Evolutionary conservation across 768 basidiomycete species (phyloP), one percentile per base, ranked within the genome.

Genomic region (Russula sp.): DNA sequence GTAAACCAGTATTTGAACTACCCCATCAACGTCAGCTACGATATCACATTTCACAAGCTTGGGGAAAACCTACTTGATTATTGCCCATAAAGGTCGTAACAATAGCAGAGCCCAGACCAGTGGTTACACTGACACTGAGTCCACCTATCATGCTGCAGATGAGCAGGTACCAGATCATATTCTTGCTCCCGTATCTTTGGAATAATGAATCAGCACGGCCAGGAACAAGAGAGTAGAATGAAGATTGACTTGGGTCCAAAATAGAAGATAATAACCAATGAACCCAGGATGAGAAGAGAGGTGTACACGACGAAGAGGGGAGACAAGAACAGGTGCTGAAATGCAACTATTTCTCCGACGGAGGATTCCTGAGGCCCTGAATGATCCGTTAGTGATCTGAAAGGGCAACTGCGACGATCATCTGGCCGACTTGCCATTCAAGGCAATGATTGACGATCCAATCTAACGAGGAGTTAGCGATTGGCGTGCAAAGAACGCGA

Each of bases 81-180:
- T 89, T 79, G 44, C 90, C 90, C 77, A 81, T 77, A 5, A 80
- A 84, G 48, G 85, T 84, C 55, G 89, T 86, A 30, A 99, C 88
- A 70, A 98, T 97, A 24, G 94, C 89, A 49, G 92, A 80, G 51
- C 97, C 94, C 42, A 98, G 82, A 38, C 97, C 96, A 36, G 93
- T 94, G 16, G 95, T 96, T 60, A 96, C 95, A 70, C 90, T 92
- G 68, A 96, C 93, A 62, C 89, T 91, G 54, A 96, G 88, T 0
- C 97, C 97, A 20, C 97, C 97, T 72, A 99, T 98, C 83, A 98
- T 87, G 67, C 89, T 92, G 76, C 97, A 99, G 51, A 99, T 91
- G 48, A 82, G 79, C 67, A 98, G 95, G 75, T 96, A 92, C 90
- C 91, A 93, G 58, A 98, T 75, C 96, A 98, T 97, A 72, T 85